Evolutionary conservation across 768 basidiomycete species (phyloP), one percentile per base, ranked within the genome.

Genomic region (Termitomyces sp.): DNA sequence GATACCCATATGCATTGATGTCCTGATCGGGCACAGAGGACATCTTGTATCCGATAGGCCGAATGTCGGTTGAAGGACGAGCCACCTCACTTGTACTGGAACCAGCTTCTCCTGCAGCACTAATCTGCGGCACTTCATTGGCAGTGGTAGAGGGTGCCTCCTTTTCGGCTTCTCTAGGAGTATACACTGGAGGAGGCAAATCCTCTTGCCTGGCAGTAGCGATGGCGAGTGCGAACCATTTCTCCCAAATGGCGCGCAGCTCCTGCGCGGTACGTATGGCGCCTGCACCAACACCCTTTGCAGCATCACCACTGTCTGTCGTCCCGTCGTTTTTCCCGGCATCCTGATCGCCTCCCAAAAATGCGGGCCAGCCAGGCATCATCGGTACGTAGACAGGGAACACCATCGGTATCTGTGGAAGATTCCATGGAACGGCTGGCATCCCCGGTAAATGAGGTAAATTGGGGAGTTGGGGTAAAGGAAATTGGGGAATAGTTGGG

Each of bases 371-470:
- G 22, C 77, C 80, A 36, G 88, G 83, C 69, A 79, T 80, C 70
- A 80, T 79, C 4, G 92, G 90, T 16, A 92, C 85, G 61, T 87
- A 82, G 24, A 92, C 82, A 18, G 92, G 91, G 81, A 94, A 92
- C 13, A 90, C 89, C 74, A 90, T 79, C 2, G 88, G 88, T 59
- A 90, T 79, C 63, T 89, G 88, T 5, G 87, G 86, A 16, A 89
- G 69, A 49, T 70, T 79, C 87, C 86, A 87, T 38, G 84, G 82
- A 53, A 86, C 82, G 44, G 80, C 78, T 32, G 88, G 86, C 58
- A 92, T 82, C 62, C 84, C 88, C 7, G 85, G 88, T n/a, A 91
- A 75, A 59, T 83, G 76, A n/a, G 86, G 88, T 16, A 91, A 75
- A 55, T 82, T 76, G 13, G 86, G 85, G 42, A 88, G 79, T 38